These are phyloP conservation scores for Mycena albidolilacea DNA, from an alignment of 768 basidiomycete genomes.

Conservation along the genomic window DNA sequence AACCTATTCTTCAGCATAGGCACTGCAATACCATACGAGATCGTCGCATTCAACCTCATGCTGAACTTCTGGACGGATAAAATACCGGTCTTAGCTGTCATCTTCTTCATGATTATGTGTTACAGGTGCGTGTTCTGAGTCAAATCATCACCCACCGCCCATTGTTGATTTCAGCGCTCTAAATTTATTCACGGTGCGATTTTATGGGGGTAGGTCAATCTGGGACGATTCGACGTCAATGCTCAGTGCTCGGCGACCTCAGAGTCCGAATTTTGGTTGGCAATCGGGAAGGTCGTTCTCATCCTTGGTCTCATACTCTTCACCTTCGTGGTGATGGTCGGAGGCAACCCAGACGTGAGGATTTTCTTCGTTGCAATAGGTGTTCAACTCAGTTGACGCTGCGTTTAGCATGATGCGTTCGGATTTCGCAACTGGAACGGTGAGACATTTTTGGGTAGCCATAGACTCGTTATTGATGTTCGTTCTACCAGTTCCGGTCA, in stretches of 20 bases:
- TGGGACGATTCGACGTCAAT: background rate
- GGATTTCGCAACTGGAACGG: slow-evolving; percentile 69
- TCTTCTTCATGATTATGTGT: slow-evolving; percentile 58
- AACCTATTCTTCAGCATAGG: slow-evolving; percentile 71
- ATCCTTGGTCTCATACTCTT: slow-evolving; percentile 63
- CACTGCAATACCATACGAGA: slow-evolving; percentile 61
- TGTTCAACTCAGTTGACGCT: slow-evolving; percentile 56
- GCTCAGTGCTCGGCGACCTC: background rate
- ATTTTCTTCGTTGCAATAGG: background rate
- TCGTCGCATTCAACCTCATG: slow-evolving; percentile 68
- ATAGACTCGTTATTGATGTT: slow-evolving; percentile 30
- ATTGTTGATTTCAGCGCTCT: slow-evolving; percentile 49
- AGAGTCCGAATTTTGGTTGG: slow-evolving; percentile 73
- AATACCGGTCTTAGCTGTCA: slow-evolving; percentile 60
- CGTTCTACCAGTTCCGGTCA: slow-evolving; percentile 54
- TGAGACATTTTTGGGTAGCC: background rate
- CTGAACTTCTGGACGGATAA: slow-evolving; percentile 69
- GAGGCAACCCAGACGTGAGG: slow-evolving; percentile 32
- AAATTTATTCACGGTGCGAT: slow-evolving; percentile 64
- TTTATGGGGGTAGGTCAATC: slow-evolving; percentile 59
- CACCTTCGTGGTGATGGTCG: slow-evolving; percentile 70
- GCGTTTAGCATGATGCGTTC: slow-evolving; percentile 64
- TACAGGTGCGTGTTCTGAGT: slow-evolving; percentile 43
- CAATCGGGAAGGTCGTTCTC: slow-evolving; percentile 65
- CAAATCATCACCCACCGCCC: background rate